Percentiles rank a stretch among this genome's conserved stretches.
Conservation (phyloP, 2,329 filamentous ascomycete genomes). For the Sclerotiophoma versabilis region DNA sequence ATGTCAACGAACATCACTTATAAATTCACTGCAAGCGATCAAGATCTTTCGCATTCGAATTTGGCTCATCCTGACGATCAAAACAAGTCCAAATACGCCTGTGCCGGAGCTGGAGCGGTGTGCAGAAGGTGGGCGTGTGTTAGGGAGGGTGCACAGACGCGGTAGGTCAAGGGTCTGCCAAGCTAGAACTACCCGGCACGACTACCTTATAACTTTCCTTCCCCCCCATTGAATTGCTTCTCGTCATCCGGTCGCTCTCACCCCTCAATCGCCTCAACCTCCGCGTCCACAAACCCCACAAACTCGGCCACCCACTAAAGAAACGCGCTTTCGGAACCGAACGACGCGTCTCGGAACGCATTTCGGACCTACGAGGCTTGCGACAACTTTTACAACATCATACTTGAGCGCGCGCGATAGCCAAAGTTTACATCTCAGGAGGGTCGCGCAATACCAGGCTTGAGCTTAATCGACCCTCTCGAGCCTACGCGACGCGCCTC, state of each 20-base stretch:
- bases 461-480: conserved; percentile 1
- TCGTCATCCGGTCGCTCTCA: conserved; percentile 40
- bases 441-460: conserved; percentile 15
- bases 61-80: conserved; percentile 54
- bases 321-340: conserved; percentile 55
- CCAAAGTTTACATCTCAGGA: conserved; percentile 20
- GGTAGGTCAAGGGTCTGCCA: conserved; percentile 33
- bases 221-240: conserved; percentile 45
- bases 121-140: conserved; percentile 36
- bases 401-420: conserved; percentile 28
- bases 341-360: conserved; percentile 49
- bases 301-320: conserved; percentile 34
- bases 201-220: conserved; percentile 36
- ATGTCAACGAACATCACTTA: conserved; percentile 13
- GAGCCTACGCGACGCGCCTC: conserved; percentile 20
- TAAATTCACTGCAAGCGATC: conserved; percentile 9
- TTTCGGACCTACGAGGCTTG: conserved; percentile 39
- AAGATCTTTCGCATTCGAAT: conserved; percentile 19
- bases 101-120: conserved; percentile 46
- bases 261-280: conserved; percentile 37
- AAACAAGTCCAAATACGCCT: conserved; percentile 71
- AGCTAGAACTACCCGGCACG: conserved; percentile 32
- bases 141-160: no score
- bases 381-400: conserved; percentile 40
- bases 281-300: conserved; percentile 36